phyloP scores from a whole-genome alignment of 306 rosid genomes.

The Sophora flavescens region DNA sequence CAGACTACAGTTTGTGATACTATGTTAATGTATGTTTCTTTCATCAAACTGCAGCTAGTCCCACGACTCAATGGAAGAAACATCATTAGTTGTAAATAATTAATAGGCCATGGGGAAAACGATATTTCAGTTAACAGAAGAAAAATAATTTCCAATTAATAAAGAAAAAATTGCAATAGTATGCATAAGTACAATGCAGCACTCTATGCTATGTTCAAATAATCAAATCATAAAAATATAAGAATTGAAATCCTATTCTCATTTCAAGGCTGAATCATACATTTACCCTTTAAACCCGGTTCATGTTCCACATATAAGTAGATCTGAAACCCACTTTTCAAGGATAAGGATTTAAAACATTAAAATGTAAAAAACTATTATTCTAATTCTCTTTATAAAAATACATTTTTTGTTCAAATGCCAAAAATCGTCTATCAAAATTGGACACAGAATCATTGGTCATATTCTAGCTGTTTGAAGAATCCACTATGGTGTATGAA shows the following conservation, averaged over 20 bases:
- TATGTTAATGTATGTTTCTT: constrained; percentile 30
- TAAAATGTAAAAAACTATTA: background rate
- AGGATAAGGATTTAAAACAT: constrained; percentile 23
- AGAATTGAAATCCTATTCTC: constrained; percentile 29
- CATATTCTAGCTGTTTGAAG: constrained; percentile 15
- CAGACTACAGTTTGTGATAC: constrained; percentile 26
- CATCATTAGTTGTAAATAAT: background rate
- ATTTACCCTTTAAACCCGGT: background rate
- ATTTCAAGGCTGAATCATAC: constrained; percentile 20
- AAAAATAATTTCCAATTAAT: constrained; percentile 18
- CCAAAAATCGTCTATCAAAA: constrained; percentile 6
- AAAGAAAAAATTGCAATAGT: constrained; percentile 15
- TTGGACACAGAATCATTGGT: constrained; percentile 21
- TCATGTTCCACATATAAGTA: background rate
- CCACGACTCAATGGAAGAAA: constrained; percentile 15
- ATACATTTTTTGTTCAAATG: constrained; percentile 32
- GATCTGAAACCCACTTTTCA: constrained; percentile 15
- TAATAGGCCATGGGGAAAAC: constrained; percentile 15
- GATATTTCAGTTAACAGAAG: background rate
- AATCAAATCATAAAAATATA: constrained; percentile 35
- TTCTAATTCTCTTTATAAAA: background rate
- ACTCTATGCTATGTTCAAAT: constrained; percentile 15
- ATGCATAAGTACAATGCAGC: constrained; percentile 2
- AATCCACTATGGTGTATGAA: constrained; percentile 16
- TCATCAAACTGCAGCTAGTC: constrained; percentile 24